A percentile compares a stretch with the other conserved stretches of the same genome.
phyloP scores from a whole-genome alignment of 2,329 filamentous ascomycete species.

The Fusarium scirpi region DNA sequence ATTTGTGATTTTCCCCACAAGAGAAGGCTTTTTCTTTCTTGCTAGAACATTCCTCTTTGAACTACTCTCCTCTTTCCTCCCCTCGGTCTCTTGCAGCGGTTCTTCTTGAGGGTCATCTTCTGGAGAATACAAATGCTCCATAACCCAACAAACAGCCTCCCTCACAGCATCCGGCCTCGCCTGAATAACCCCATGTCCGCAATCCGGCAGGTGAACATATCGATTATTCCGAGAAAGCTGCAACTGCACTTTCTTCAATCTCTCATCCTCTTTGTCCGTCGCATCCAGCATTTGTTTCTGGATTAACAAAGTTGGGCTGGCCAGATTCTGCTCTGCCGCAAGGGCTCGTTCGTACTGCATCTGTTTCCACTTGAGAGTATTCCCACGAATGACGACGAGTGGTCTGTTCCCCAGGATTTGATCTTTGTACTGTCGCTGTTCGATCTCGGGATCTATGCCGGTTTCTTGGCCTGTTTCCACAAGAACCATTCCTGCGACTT shows the following conservation, averaged over 20 bases:
- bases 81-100: accelerated
- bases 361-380: conserved; percentile 38
- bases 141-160: conserved; percentile 30
- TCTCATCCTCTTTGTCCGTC: conserved; percentile 37
- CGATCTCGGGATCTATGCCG: conserved; percentile 14
- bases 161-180: conserved; percentile 31
- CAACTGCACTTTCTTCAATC: conserved; percentile 35
- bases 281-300: conserved; percentile 32
- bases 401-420: conserved; percentile 30
- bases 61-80: accelerated
- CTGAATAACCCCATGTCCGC: conserved; percentile 33
- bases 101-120: accelerated
- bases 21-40: not conserved
- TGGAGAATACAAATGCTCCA: conserved; percentile 6
- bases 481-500: conserved; percentile 39
- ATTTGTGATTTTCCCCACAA: not conserved
- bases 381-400: conserved; percentile 35
- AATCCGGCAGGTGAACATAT: conserved; percentile 40
- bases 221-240: conserved; percentile 26
- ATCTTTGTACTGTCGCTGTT: conserved; percentile 30
- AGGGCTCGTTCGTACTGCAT: conserved; percentile 26
- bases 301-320: conserved; percentile 2
- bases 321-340: not conserved
- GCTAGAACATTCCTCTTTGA: not conserved
- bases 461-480: conserved; percentile 43